These are phyloP conservation scores for Pyrrhoderma noxium DNA, from an alignment of 1,284 basidiomycete species.

Conservation along the genomic window DNA sequence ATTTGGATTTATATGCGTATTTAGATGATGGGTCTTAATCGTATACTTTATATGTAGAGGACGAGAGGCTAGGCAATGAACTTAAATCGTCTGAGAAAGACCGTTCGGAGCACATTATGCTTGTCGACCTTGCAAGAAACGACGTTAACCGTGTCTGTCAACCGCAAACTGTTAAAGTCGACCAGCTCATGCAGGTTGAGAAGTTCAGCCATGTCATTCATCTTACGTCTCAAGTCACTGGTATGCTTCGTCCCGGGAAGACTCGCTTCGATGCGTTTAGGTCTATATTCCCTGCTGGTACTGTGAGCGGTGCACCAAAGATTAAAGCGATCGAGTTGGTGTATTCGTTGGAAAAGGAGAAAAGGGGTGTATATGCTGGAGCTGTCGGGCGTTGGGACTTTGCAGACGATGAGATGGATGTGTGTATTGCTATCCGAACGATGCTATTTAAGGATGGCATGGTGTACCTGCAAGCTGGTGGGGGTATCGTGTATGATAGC, in stretches of 20 bases:
- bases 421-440: constrained; percentile 97
- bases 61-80: constrained; percentile 68
- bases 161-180: constrained; percentile 92
- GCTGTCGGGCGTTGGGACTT: constrained; percentile 98
- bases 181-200: constrained; percentile 90
- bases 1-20: constrained; percentile 16
- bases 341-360: constrained; percentile 81
- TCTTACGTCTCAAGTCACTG: constrained; percentile 92
- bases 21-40: constrained; percentile 2
- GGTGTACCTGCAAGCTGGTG: constrained; percentile 93
- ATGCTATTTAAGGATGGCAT: constrained; percentile 95
- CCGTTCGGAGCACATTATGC: constrained; percentile 97
- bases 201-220: constrained; percentile 99
- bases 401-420: constrained; percentile 92
- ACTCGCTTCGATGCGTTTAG: constrained; percentile 96
- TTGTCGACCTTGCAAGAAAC: constrained; percentile 98
- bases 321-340: constrained; percentile 97
- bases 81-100: constrained; percentile 88
- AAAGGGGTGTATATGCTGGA: constrained; percentile 93
- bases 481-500: constrained; percentile 97
- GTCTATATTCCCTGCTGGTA: constrained; percentile 98
- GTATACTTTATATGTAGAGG: constrained; percentile 77
- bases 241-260: constrained; percentile 75
- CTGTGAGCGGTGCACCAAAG: constrained; percentile 98
- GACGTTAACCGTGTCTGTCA: constrained; percentile 98